Evolutionary conservation across 75 land plant genomes (phyloP).

Genomic region (Picea glauca): DNA sequence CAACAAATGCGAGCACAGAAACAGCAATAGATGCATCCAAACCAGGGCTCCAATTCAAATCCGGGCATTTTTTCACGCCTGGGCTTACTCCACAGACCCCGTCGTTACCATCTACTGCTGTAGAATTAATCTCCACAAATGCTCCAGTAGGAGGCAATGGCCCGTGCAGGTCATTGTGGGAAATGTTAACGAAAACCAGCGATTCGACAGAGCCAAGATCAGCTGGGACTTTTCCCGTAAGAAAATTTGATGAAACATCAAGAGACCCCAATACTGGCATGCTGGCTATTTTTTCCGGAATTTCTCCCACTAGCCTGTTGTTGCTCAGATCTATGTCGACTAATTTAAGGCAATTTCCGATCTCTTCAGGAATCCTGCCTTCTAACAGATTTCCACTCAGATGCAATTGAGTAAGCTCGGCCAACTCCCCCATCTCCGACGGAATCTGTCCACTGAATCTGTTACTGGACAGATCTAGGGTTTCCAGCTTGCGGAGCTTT

Average conservation of each 20-base stretch:
- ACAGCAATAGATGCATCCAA: conserved; percentile 11
- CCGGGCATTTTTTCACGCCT: conserved; percentile 27
- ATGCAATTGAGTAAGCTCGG: conserved; percentile 36
- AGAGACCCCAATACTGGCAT: conserved; percentile 21
- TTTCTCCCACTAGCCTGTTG: conserved; percentile 19
- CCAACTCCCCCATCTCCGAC: conserved; percentile 28
- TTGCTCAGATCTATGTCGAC: conserved; percentile 34
- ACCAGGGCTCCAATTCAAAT: background rate
- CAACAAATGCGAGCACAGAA: background rate
- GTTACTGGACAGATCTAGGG: conserved; percentile 34
- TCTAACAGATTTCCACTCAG: conserved; percentile 37
- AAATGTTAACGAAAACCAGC: conserved; percentile 55
- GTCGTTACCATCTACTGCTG: conserved; percentile 51
- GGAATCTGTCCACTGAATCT: conserved; percentile 38
- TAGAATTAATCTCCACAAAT: conserved; percentile 43
- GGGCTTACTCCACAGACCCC: conserved; percentile 39
- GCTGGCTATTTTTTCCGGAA: conserved; percentile 21
- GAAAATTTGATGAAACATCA: conserved; percentile 25
- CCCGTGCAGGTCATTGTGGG: conserved; percentile 64
- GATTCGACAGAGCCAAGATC: conserved; percentile 38
- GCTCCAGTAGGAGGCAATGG: conserved; percentile 41
- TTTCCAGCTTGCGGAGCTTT: conserved; percentile 25
- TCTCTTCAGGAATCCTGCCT: conserved; percentile 38
- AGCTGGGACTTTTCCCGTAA: conserved; percentile 25
- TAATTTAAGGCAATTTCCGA: conserved; percentile 30